Evolutionary conservation across 2,329 filamentous ascomycete genomes (phyloP), one percentile per base, ranked within the genome.

Genomic region (Pseudodiploospora longispora): DNA sequence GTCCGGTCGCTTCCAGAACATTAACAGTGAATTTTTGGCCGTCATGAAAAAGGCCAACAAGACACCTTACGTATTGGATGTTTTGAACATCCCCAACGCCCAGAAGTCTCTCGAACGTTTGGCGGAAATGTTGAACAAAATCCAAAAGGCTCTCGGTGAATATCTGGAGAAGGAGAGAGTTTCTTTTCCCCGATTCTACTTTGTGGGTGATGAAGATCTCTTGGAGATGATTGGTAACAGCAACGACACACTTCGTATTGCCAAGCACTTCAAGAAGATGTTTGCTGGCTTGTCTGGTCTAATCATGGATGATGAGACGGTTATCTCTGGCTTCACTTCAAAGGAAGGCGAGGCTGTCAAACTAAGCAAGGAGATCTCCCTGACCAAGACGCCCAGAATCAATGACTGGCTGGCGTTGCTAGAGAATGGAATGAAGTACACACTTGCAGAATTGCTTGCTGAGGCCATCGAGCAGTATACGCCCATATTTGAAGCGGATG

Each of bases 191-290:
- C 83, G 93, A 47, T 99, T 99, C 72, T 99, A 99, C 71, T 99
- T 98, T 57, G 94, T 99, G 45, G 93, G 93, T 63, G 94, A 99
- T 58, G 94, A 99, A 61, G 93, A 99, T 66, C 71, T 99, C 46
- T 75, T 99, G 27, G 93, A 99, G 65, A 99, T 99, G 68, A 99
- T 99, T 52, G 93, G 93, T 61, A 99, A 99, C 65, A 97, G 91
- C 69, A 96, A 96, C 59, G 93, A 99, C 59, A 95, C 91, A 7
- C 70, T 93, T 48, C 89, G 93, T 43, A 94, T 98, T 53, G 88
- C 93, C 35, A 98, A 98, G 64, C 94, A 99, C 70, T 89, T 99
- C 72, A 91, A 95, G 64, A 99, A 99, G 74, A 99, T 99, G 93
- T 99, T 99, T 72, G 93, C 94, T 51, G 93, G 93, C 50, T 75